Evolutionary conservation across 768 basidiomycete genomes (phyloP).

Genomic region (Boletus tylopilopsis): DNA sequence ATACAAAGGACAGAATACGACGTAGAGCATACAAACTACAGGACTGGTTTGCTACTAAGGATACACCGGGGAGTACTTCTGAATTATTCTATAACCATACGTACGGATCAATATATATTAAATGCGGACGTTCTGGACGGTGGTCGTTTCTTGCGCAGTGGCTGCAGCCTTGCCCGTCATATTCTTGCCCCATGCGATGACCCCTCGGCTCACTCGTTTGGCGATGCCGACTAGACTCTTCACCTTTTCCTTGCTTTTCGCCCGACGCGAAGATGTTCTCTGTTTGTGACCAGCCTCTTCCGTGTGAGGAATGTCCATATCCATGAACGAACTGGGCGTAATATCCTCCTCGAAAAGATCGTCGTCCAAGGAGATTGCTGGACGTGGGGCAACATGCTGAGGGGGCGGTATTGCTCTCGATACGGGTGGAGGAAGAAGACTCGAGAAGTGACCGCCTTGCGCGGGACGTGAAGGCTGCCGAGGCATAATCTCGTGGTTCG

Average conservation of each 20-base stretch:
- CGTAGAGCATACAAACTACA: conserved; percentile 14
- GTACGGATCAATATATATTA: conserved; percentile 13
- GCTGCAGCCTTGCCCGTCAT: conserved; percentile 15
- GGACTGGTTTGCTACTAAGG: conserved; percentile 15
- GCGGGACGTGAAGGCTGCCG: not conserved
- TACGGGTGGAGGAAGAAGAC: conserved; percentile 6
- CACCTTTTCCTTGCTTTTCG: conserved; percentile 14
- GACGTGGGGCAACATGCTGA: not conserved
- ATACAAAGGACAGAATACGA: conserved; percentile 10
- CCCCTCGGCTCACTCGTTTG: conserved; percentile 24
- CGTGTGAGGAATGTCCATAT: conserved; percentile 28
- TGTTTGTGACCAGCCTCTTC: conserved; percentile 6
- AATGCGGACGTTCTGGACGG: not conserved
- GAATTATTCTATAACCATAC: conserved; percentile 1
- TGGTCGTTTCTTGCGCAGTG: not conserved
- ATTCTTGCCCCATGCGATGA: conserved; percentile 30
- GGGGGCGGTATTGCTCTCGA: not conserved
- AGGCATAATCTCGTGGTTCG: not conserved
- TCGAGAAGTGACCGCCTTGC: conserved; percentile 4
- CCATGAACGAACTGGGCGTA: conserved; percentile 29
- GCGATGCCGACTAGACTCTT: conserved; percentile 21
- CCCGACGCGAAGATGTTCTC: conserved; percentile 11
- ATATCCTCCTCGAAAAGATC: not conserved
- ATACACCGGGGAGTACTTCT: conserved; percentile 20
- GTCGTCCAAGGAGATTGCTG: not conserved